Conservation (phyloP, 2,329 filamentous ascomycete genomes). For the Penicillium sp. region DNA sequence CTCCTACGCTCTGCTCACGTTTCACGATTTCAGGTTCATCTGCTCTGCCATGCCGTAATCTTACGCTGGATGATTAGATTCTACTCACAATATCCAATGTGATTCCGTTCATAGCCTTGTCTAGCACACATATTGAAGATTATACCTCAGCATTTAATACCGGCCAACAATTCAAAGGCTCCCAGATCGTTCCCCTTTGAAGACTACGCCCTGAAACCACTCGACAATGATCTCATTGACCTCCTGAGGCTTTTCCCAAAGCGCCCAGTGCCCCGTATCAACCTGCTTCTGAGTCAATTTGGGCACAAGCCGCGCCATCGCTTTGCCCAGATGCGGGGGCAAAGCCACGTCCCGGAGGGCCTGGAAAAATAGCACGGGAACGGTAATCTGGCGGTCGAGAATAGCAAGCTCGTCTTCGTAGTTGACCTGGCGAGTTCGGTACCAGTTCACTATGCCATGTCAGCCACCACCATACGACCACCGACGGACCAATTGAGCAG, state of each 20-base stretch:
- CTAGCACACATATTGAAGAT: not conserved
- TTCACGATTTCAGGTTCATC: no score
- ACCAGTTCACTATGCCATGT: constrained; percentile 68
- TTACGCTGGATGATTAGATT: no score
- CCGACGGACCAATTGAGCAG: not conserved
- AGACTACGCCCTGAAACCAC: constrained; percentile 63
- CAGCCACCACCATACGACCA: not conserved
- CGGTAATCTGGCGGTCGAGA: constrained; percentile 46
- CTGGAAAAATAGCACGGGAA: constrained; percentile 71
- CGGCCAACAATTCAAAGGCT: constrained; percentile 38
- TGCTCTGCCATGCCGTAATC: no score
- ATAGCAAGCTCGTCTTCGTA: constrained; percentile 65
- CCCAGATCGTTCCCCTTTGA: constrained; percentile 42
- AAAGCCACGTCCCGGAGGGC: constrained; percentile 70
- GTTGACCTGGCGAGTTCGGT: constrained; percentile 70
- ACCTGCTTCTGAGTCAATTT: constrained; percentile 66
- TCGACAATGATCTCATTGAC: constrained; percentile 66
- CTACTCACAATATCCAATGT: not conserved
- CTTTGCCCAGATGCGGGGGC: constrained; percentile 65
- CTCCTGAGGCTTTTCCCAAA: constrained; percentile 68
- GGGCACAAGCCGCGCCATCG: constrained; percentile 68
- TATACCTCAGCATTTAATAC: no score
- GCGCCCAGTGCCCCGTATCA: constrained; percentile 73
- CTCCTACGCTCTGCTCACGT: no score
- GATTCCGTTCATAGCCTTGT: not conserved